phyloP scores from a whole-genome alignment of 352 stramenopile species.

The Pythium phragmiticola region DNA sequence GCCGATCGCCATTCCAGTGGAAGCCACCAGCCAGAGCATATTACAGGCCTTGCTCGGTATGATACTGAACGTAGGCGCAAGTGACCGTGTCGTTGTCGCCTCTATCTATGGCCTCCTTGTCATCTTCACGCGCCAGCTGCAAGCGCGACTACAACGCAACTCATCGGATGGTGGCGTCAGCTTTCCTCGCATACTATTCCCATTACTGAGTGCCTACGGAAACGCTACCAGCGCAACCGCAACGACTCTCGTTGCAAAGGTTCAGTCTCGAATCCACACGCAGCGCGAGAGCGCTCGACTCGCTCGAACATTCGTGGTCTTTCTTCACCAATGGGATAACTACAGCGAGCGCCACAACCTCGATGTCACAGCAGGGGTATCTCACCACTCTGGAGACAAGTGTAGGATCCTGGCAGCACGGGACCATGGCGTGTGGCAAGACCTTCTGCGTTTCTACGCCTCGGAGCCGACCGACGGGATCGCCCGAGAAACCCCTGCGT shows the following conservation, averaged over 20 bases:
- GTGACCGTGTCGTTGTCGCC: not conserved
- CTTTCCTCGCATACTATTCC: slow-evolving; percentile 4
- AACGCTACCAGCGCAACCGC: not conserved
- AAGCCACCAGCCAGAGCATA: slow-evolving; percentile 2
- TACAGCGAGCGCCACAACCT: slow-evolving; percentile 3
- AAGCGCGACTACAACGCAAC: not conserved
- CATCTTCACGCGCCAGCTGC: not conserved
- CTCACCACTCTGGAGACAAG: not conserved
- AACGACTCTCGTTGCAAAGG: not conserved
- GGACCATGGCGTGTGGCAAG: slow-evolving; percentile 17
- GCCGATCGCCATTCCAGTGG: slow-evolving; percentile 4
- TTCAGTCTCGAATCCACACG: slow-evolving; percentile 1
- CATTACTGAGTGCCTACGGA: not conserved
- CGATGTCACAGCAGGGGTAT: not conserved
- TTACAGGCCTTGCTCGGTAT: slow-evolving; percentile 5
- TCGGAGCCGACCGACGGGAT: not conserved
- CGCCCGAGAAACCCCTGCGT: not conserved
- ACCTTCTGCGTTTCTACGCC: slow-evolving; percentile 16
- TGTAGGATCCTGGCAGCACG: slow-evolving; percentile 2
- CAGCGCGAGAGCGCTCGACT: not conserved
- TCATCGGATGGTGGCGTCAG: not conserved
- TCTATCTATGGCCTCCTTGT: slow-evolving; percentile 5
- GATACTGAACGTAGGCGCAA: slow-evolving; percentile 8
- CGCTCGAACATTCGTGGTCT: not conserved
- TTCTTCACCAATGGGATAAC: slow-evolving; percentile 19